Base-by-base conservation (phyloP, 352 stramenopile genomes). In the Globisporangium parvum region DNA sequence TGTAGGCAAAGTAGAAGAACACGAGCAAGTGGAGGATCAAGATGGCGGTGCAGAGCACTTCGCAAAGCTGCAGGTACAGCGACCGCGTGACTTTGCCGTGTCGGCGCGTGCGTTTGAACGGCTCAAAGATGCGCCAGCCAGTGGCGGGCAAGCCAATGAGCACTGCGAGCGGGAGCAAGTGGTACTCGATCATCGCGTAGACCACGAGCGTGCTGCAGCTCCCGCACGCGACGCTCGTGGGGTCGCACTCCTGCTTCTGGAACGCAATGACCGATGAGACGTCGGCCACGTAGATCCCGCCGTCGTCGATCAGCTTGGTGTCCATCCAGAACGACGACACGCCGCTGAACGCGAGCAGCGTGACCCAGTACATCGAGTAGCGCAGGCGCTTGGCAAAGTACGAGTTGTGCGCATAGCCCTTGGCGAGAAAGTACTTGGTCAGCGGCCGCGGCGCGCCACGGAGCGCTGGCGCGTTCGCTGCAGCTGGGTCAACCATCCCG, bases 361-460 rank as follows among this genome's bases (percentile, higher is more conserved):
- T 45, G 23, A 93, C 54, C 18, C 73, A 55, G 10, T 88, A 40
- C 55, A 73, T 77, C 40, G 65, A 70, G 56, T 76, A 58, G 24
- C 71, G 70, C 48, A 93, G 63, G 0, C 78, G 69, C 60, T 80
- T 71, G 20, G 75, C 82, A 66, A 93, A 93, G 63, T 89, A 93
- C 70, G 84, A 91, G 61, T 93, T 93, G 39, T 56, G 56, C 4
- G 71, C 71, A 62, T 85, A 91, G 11, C 73, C 75, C 2, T 67
- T 20, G 14, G 70, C 67, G 21, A 88, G 66, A 42, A 85, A 80
- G 23, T 63, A 59, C 26, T 49, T 55, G 17, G 80, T 75, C 31
- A 88, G 60, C 40, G 60, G 45, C 35, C 67, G 70, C 17, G 75
- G 66, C 21, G 63, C 51, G 21, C 79, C 71, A 9, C 59, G 78